phyloP scores from a whole-genome alignment of 78 protist genomes.

The Bigelowiella natans region DNA sequence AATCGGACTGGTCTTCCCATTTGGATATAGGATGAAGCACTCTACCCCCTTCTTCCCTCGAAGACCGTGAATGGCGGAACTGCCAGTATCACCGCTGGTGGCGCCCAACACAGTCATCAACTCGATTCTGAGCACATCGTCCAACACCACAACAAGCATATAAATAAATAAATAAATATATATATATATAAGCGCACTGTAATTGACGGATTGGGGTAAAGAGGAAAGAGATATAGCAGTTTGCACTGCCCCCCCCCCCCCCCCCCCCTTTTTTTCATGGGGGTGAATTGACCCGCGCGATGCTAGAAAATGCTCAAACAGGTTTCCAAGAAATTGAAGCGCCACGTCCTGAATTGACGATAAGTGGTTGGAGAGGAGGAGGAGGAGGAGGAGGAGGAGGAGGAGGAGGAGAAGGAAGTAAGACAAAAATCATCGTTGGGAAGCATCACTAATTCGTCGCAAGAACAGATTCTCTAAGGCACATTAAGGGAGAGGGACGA shows the following conservation, averaged over 20 bases:
- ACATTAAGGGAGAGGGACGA: background rate
- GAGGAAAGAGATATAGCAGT: background rate
- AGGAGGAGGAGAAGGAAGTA: too few species aligned
- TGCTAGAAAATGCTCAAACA: conserved; percentile 37
- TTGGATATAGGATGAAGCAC: background rate
- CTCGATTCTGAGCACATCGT: background rate
- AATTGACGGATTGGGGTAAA: background rate
- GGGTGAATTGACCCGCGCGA: background rate
- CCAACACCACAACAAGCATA: background rate
- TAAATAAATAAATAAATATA: background rate
- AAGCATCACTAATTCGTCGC: too few species aligned
- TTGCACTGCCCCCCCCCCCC: too few species aligned
- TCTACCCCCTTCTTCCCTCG: background rate
- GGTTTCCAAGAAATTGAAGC: conserved; percentile 52
- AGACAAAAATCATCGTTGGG: too few species aligned
- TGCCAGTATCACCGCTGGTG: conserved; percentile 69
- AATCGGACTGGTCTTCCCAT: too few species aligned
- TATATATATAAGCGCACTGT: background rate
- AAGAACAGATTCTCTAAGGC: background rate
- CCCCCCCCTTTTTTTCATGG: too few species aligned
- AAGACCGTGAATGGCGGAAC: conserved; percentile 45
- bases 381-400: too few species aligned
- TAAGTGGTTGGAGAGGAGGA: too few species aligned
- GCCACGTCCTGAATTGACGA: background rate
- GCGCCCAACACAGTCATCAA: conserved; percentile 58